Evolutionary conservation across 345 rosid species (phyloP), one percentile per base, ranked within the genome.

Genomic region (Populus pruinosa): DNA sequence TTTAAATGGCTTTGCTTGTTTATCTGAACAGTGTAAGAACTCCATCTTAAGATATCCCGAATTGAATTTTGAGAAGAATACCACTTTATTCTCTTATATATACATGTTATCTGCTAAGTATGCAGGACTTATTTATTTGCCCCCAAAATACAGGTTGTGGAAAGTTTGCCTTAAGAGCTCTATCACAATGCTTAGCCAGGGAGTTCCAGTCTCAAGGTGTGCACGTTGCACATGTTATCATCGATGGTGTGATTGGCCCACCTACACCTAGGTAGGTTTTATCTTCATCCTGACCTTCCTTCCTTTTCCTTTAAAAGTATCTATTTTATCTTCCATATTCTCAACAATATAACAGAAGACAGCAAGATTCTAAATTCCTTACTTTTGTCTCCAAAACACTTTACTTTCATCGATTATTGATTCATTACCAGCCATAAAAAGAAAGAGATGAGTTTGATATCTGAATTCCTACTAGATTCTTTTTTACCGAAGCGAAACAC

Each of bases 171-270:
- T 64, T 93, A 87, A 89, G 98, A 79, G 98, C 88, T 16, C 87
- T 94, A 20, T 87, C 97, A 29, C 98, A 94, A 55, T 93, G 98
- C 69, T 73, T 94, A 79, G 94, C 98, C 8, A 88, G 80, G 82
- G 98, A 94, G 83, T 91, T 90, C 76, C 91, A 89, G 82, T 84
- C 90, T 75, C 81, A 83, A 47, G 99, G 99, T 14, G 87, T 94
- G 16, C 99, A 94, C 79, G 90, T 94, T 70, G 97, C 97, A 5
- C 99, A 94, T 80, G 87, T 94, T 66, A 86, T 94, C 87, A 86
- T 94, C 31, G 93, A 93, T 59, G 98, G 98, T 23, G 86, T 90
- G 33, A 85, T 93, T 76, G 98, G 98, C 77, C 90, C 86, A 55
- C 90, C 97, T 18, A 83, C 86, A 64, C 89, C 97, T 16, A 84